These are phyloP conservation scores for Sicyos edulis DNA, from an alignment of 306 rosid species.

Conservation along the genomic window DNA sequence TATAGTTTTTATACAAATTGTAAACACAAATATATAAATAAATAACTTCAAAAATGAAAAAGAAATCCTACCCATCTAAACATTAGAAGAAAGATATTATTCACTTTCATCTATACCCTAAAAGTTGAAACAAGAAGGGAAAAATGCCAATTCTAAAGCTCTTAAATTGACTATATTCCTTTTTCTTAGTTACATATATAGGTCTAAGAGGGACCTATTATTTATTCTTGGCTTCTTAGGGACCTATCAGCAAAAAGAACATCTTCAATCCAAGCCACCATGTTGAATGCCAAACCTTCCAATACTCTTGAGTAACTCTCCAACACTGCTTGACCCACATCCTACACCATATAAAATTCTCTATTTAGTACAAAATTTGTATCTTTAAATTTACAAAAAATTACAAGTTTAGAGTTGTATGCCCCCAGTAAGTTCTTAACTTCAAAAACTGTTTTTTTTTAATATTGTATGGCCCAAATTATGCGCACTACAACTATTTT, in stretches of 20 bases:
- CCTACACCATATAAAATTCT: slow-evolving; percentile 37
- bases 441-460: too few species aligned
- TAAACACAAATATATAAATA: background rate
- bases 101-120: slow-evolving; percentile 4
- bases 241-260: slow-evolving; percentile 49
- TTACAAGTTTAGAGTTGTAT: too few species aligned
- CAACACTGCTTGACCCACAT: slow-evolving; percentile 57
- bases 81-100: slow-evolving; percentile 1
- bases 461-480: too few species aligned
- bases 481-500: too few species aligned
- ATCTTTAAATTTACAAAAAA: too few species aligned
- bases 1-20: background rate
- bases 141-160: background rate
- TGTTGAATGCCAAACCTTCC: slow-evolving; percentile 70
- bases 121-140: background rate
- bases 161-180: background rate
- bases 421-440: too few species aligned
- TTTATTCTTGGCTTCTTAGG: slow-evolving; percentile 28
- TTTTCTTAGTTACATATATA: background rate
- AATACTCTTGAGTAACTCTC: slow-evolving; percentile 76
- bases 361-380: background rate
- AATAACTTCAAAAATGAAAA: background rate
- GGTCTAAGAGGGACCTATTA: background rate
- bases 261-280: slow-evolving; percentile 75
- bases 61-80: background rate